These are phyloP conservation scores for Zygoascus flipseniorum DNA, from an alignment of 805 yeast species.

Conservation along the genomic window DNA sequence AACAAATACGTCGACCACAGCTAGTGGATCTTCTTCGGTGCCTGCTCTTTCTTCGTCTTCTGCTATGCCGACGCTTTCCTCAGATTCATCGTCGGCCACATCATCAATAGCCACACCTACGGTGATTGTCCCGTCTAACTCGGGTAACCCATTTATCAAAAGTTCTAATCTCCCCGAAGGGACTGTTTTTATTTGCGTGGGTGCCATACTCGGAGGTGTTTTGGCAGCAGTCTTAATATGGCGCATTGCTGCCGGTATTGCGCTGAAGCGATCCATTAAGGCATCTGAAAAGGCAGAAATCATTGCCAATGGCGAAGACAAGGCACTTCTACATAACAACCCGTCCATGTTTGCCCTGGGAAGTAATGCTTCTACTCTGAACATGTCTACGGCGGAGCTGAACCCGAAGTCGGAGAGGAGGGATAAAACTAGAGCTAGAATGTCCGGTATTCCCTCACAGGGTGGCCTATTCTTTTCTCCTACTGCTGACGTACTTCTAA, in stretches of 20 bases:
- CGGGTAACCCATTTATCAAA: constrained; percentile 56
- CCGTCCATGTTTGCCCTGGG: neutral
- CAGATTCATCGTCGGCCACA: neutral
- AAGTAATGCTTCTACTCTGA: neutral
- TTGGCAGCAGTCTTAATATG: constrained; percentile 43
- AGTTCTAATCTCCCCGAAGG: constrained; percentile 52
- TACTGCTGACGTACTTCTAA: constrained; percentile 61
- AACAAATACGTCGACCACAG: neutral
- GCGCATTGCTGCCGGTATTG: constrained; percentile 39
- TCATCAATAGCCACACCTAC: constrained; percentile 35
- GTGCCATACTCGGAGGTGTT: constrained; percentile 55
- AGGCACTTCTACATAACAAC: constrained; percentile 1
- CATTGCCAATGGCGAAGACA: constrained; percentile 4
- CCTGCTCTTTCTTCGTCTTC: neutral
- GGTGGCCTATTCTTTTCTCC: constrained; percentile 60
- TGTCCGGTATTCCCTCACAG: constrained; percentile 9
- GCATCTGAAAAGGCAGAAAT: constrained; percentile 26
- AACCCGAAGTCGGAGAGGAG: neutral
- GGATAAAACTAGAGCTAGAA: neutral
- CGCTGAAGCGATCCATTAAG: constrained; percentile 46
- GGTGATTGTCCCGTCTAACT: constrained; percentile 49
- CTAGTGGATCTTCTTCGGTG: neutral
- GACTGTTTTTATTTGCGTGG: constrained; percentile 77
- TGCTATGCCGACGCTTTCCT: constrained; percentile 8
- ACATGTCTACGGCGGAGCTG: neutral